A percentile compares a stretch with the other conserved stretches of the same genome.
Conservation (phyloP, 768 basidiomycete genomes). For the Amanita exitialis region DNA sequence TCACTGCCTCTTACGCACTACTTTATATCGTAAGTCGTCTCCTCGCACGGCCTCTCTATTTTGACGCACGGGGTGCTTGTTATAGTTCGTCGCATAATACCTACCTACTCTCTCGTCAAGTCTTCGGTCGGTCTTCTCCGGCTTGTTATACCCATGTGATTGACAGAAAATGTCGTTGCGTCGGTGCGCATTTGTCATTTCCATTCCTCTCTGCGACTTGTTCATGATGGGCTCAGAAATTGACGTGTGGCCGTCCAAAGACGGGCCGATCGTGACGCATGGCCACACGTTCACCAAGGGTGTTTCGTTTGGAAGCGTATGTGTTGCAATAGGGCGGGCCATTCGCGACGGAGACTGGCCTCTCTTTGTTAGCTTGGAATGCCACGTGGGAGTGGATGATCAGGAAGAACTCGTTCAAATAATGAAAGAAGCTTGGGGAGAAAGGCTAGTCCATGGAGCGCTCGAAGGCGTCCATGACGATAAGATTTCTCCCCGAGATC, state of each 20-base stretch:
- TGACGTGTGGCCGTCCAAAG: slow-evolving; percentile 52
- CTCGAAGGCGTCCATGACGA: slow-evolving; percentile 27
- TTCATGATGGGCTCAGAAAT: slow-evolving; percentile 29
- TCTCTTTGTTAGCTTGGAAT: slow-evolving; percentile 50
- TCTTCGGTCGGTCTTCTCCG: slow-evolving; percentile 44
- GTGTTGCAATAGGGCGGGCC: slow-evolving; percentile 37
- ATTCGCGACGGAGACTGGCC: slow-evolving; percentile 40
- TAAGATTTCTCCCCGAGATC: slow-evolving; percentile 30
- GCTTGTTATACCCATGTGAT: slow-evolving; percentile 47
- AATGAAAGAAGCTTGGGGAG: slow-evolving; percentile 41
- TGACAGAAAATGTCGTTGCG: slow-evolving; percentile 39
- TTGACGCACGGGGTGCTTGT: background rate
- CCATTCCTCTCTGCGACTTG: background rate
- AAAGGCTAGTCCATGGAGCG: slow-evolving; percentile 33
- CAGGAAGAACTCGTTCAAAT: slow-evolving; percentile 45
- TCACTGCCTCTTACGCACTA: slow-evolving; percentile 42
- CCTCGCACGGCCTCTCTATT: background rate
- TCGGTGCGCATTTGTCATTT: slow-evolving; percentile 21
- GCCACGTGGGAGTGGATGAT: slow-evolving; percentile 40
- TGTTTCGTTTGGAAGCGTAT: slow-evolving; percentile 42
- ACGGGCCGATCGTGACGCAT: slow-evolving; percentile 49
- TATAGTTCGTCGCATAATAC: slow-evolving; percentile 57
- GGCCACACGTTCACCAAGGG: slow-evolving; percentile 48
- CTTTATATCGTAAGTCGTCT: slow-evolving; percentile 38
- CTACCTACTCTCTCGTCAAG: slow-evolving; percentile 48